Evolutionary conservation across 345 rosid genomes (phyloP), one percentile per base, ranked within the genome.

Genomic region (Salix caprea): DNA sequence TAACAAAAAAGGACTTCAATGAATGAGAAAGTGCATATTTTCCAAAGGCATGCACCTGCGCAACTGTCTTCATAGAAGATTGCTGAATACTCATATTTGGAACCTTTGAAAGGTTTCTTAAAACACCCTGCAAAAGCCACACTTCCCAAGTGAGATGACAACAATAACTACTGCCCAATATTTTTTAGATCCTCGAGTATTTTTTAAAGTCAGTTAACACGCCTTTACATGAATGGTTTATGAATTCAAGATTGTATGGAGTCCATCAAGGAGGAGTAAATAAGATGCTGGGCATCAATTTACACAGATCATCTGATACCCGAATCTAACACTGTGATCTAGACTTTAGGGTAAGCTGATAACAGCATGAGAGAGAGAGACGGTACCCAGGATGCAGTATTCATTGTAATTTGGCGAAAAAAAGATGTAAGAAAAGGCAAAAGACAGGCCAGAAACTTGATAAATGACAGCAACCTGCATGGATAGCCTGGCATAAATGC

Each of bases 81-180:
- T 78, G 78, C 74, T 79, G 82, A 30, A 69, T 28, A 64, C 60
- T 70, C 16, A 23, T 19, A 6, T 14, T 44, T 28, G 86, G 48
- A 67, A 71, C 76, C 74, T 81, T 83, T 2, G 85, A 58, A 70
- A 83, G 75, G 48, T 86, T 85, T 66, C 88, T 81, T 60, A 86
- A 67, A 70, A 83, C 73, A 42, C 88, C 88, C 88, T 85, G 79
- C 76, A 83, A 79, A 66, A 82, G 0, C 23, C 52, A 61, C 62
- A 12, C 34, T 71, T 56, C 30, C 40, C 19, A 7, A 26, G 28
- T 64, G 54, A 37, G n/a, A 67, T 69, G 21, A 70, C 13, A 30
- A 4, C 16, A 30, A 36, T 36, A 48, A 26, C 48, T 32, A n/a
- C 26, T 48, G 12, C 26, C 5, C 36, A 18, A 12, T 21, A 36